Evolutionary conservation across 257 asterid genomes (phyloP).

Genomic region (Solanum paucissectum): DNA sequence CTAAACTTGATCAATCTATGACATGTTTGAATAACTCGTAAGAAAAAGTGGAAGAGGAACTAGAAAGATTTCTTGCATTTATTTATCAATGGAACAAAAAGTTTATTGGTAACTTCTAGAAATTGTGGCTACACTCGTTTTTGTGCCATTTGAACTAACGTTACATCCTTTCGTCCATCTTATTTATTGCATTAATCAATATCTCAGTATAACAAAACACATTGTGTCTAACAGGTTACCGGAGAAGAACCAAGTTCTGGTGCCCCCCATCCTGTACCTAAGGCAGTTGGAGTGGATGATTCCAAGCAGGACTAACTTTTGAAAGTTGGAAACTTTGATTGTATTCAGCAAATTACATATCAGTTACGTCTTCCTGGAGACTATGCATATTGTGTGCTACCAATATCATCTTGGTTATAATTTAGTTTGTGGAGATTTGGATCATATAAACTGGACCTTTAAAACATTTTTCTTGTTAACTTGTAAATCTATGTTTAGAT

Average conservation of each 20-base stretch:
- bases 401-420: constrained; percentile 1
- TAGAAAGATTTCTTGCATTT: not conserved
- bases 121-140: not conserved
- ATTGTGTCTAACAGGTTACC: constrained; percentile 30
- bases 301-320: constrained; percentile 39
- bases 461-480: not conserved
- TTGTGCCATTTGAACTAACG: not conserved
- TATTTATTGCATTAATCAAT: not conserved
- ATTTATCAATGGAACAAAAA: not conserved
- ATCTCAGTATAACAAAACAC: not conserved
- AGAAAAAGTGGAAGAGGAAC: not conserved
- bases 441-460: not conserved
- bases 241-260: constrained; percentile 25
- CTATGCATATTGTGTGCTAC: not conserved
- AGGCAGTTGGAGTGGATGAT: constrained; percentile 27
- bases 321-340: not conserved
- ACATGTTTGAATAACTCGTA: not conserved
- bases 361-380: not conserved
- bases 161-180: not conserved
- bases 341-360: not conserved
- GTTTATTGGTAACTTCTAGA: not conserved
- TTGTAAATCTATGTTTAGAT: not conserved
- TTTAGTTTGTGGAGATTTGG: not conserved
- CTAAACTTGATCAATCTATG: not conserved
- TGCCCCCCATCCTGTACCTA: constrained; percentile 22